Percentiles rank a stretch among this genome's conserved stretches.
These are phyloP conservation scores for Candida tammaniensis DNA, from an alignment of 805 yeast genomes.

Conservation along the genomic window DNA sequence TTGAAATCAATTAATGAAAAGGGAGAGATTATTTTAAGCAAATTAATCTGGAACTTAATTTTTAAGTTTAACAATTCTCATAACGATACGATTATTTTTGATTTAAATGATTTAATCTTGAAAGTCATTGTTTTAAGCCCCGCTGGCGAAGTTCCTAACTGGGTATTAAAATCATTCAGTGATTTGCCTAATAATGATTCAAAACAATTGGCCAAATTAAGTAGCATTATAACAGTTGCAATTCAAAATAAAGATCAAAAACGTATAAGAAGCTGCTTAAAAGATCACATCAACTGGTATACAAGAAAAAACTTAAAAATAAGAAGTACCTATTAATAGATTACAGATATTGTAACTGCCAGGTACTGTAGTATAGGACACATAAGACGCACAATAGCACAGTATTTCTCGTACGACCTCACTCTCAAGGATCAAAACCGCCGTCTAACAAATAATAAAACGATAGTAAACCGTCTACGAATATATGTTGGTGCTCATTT, in stretches of 20 bases:
- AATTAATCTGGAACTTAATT: constrained; percentile 64
- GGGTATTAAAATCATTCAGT: constrained; percentile 59
- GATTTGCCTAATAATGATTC: constrained; percentile 64
- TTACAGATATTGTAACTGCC: too few species aligned
- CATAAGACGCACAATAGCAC: neutral
- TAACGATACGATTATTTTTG: constrained; percentile 56
- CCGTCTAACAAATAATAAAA: neutral
- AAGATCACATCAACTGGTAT: constrained; percentile 83
- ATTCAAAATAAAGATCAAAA: constrained; percentile 67
- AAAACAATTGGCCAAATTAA: constrained; percentile 65
- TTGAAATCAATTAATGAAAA: constrained; percentile 46
- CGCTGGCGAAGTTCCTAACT: constrained; percentile 42
- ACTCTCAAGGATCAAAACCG: neutral
- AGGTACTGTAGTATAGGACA: too few species aligned
- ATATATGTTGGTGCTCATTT: neutral
- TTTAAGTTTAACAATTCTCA: constrained; percentile 55
- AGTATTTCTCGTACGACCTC: too few species aligned
- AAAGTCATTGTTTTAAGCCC: constrained; percentile 56
- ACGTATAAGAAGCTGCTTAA: constrained; percentile 66
- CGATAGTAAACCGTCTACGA: neutral
- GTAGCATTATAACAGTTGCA: constrained; percentile 56
- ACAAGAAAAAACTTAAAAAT: constrained; percentile 63
- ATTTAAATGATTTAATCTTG: constrained; percentile 70
- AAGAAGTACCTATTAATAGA: constrained; percentile 12
- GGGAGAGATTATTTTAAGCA: constrained; percentile 56